Evolutionary conservation across 2,329 filamentous ascomycete genomes (phyloP).

Genomic region (Claviceps cyperi): DNA sequence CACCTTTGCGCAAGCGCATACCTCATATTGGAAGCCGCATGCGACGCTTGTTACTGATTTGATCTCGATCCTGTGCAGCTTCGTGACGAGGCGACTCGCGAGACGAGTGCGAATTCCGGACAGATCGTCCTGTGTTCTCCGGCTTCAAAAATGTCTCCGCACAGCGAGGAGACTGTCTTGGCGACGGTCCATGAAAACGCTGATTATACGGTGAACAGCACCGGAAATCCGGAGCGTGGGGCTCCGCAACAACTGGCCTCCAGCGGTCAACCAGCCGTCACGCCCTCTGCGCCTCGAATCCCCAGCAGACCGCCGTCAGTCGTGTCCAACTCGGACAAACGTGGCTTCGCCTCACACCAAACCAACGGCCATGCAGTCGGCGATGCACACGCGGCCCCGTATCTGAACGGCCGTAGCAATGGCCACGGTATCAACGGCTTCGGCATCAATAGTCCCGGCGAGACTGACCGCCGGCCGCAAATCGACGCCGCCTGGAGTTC

Average conservation of each 20-base stretch:
- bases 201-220: too few relatives aligned
- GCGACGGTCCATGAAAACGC: too few relatives aligned
- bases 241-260: conserved; percentile 4
- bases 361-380: not conserved
- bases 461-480: conserved; percentile 8
- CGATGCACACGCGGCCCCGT: conserved; percentile 6
- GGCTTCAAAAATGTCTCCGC: conserved; percentile 18
- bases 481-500: conserved; percentile 12
- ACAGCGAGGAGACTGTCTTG: conserved; percentile 18
- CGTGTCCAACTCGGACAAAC: conserved; percentile 9
- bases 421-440: not conserved
- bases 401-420: conserved; percentile 8
- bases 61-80: not conserved
- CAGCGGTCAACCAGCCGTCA: not conserved
- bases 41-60: not conserved
- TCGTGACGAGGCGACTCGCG: not conserved
- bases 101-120: not conserved
- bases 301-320: conserved; percentile 4
- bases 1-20: too few relatives aligned
- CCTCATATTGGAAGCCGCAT: not conserved
- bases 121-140: not conserved
- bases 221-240: not conserved
- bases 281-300: conserved; percentile 3
- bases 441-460: not conserved
- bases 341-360: not conserved